Conservation (phyloP, 148 eudicot species). For the Dianthus caryophyllus region DNA sequence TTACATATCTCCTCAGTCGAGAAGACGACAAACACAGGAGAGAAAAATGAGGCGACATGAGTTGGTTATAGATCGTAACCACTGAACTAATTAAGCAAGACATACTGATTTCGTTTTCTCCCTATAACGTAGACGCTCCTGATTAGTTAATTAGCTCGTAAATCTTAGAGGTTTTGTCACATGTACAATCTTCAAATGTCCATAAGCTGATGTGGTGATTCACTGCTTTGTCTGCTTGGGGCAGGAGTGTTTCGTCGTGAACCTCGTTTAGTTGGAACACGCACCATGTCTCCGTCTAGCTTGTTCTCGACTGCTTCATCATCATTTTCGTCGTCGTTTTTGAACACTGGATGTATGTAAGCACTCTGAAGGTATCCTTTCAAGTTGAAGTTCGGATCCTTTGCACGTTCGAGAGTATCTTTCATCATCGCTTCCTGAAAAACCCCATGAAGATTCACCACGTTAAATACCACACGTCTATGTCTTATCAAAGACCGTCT, state of each 20-base stretch:
- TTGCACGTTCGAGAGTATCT: constrained; percentile 83
- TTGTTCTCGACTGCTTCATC: constrained; percentile 24
- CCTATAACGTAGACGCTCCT: background rate
- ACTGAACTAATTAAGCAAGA: background rate
- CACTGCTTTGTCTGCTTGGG: constrained; percentile 55
- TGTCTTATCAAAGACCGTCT: no score
- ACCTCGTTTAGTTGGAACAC: constrained; percentile 63
- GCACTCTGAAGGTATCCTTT: constrained; percentile 73
- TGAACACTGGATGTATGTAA: constrained; percentile 80
- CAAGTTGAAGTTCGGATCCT: constrained; percentile 72
- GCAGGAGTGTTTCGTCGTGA: constrained; percentile 58
- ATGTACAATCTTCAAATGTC: constrained; percentile 21
- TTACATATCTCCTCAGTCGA: background rate
- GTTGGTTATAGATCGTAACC: background rate
- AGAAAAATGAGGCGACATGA: background rate
- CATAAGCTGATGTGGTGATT: constrained; percentile 33
- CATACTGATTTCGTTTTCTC: background rate
- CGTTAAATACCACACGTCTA: no score
- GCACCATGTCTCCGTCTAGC: constrained; percentile 35
- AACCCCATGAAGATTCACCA: background rate
- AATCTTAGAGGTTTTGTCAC: background rate
- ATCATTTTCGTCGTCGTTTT: constrained; percentile 41
- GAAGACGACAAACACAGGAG: background rate
- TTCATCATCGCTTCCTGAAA: constrained; percentile 94
- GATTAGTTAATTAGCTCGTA: background rate